These are phyloP conservation scores for Apiospora aurea DNA, from an alignment of 2,329 filamentous ascomycete genomes.

Conservation along the genomic window DNA sequence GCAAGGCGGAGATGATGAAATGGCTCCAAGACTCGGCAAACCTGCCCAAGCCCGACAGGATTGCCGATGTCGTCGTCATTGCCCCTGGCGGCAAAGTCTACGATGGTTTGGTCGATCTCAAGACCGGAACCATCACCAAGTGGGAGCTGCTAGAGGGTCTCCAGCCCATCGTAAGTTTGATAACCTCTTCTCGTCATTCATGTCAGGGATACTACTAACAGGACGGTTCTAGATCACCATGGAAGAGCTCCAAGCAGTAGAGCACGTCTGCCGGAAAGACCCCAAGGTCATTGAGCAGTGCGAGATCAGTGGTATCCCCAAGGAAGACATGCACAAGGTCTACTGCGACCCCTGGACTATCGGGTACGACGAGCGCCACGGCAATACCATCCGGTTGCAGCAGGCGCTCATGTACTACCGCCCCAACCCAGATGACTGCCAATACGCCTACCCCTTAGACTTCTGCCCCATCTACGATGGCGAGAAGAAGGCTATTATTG, in stretches of 20 bases:
- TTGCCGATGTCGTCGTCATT: conserved; percentile 86
- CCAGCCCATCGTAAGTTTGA: conserved; percentile 86
- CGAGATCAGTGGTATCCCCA: conserved; percentile 78
- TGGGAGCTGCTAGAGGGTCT: conserved; percentile 81
- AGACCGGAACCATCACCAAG: conserved; percentile 68
- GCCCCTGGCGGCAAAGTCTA: conserved; percentile 79
- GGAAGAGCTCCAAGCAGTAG: conserved; percentile 85
- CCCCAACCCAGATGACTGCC: conserved; percentile 82
- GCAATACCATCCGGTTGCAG: conserved; percentile 79
- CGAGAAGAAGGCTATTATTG: conserved; percentile 78
- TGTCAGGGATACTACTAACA: too few relatives aligned
- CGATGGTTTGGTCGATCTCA: conserved; percentile 81
- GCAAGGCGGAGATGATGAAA: conserved; percentile 81
- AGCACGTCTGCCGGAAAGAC: conserved; percentile 77
- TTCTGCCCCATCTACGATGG: conserved; percentile 93
- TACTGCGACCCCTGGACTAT: conserved; percentile 98
- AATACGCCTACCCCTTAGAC: conserved; percentile 91
- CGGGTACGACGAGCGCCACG: conserved; percentile 90
- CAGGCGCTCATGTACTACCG: conserved; percentile 97
- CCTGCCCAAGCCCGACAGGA: conserved; percentile 68
- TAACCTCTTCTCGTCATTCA: too few relatives aligned
- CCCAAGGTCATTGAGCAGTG: conserved; percentile 92
- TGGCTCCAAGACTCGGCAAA: conserved; percentile 75
- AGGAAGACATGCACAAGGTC: conserved; percentile 90
- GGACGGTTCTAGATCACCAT: conserved; percentile 75